These are phyloP conservation scores for Crithidia fasciculata DNA, from an alignment of 208 protist species.

Conservation along the genomic window DNA sequence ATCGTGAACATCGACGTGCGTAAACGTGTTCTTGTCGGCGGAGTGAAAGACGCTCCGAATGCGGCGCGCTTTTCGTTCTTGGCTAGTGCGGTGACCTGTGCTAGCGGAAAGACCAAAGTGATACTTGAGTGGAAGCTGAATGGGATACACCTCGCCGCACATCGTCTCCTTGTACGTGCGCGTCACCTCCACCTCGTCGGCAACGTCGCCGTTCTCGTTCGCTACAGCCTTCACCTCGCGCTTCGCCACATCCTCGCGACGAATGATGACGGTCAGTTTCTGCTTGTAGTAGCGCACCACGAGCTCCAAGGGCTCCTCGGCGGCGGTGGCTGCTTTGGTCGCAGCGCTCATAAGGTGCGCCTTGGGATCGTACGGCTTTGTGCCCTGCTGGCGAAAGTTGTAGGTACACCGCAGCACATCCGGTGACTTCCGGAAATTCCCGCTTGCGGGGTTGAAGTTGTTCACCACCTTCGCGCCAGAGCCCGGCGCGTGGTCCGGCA, in stretches of 20 bases:
- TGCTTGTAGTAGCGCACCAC: constrained; percentile 77
- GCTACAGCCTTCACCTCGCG: constrained; percentile 21
- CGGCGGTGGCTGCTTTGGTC: constrained; percentile 36
- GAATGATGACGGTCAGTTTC: constrained; percentile 61
- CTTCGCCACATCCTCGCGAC: constrained; percentile 47
- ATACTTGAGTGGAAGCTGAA: constrained; percentile 63
- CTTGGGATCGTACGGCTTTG: constrained; percentile 36
- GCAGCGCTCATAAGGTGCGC: constrained; percentile 23
- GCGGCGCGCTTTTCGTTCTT: constrained; percentile 23
- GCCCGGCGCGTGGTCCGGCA: constrained; percentile 52
- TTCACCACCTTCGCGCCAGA: constrained; percentile 44
- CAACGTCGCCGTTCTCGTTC: constrained; percentile 16
- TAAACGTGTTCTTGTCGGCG: constrained; percentile 35
- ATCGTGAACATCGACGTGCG: constrained; percentile 84
- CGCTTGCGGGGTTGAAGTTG: constrained; percentile 59
- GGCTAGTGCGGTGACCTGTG: constrained; percentile 52
- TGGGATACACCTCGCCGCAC: constrained; percentile 75
- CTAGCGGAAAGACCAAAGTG: constrained; percentile 84
- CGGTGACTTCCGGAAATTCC: constrained; percentile 53
- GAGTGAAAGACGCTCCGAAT: constrained; percentile 36
- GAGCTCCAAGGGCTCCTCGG: constrained; percentile 76
- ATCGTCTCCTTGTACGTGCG: constrained; percentile 72
- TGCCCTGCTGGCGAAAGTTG: constrained; percentile 70
- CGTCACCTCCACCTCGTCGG: constrained; percentile 44
- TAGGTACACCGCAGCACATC: constrained; percentile 65